Evolutionary conservation across 257 asterid species (phyloP).

Genomic region (Solanum dulcamara): DNA sequence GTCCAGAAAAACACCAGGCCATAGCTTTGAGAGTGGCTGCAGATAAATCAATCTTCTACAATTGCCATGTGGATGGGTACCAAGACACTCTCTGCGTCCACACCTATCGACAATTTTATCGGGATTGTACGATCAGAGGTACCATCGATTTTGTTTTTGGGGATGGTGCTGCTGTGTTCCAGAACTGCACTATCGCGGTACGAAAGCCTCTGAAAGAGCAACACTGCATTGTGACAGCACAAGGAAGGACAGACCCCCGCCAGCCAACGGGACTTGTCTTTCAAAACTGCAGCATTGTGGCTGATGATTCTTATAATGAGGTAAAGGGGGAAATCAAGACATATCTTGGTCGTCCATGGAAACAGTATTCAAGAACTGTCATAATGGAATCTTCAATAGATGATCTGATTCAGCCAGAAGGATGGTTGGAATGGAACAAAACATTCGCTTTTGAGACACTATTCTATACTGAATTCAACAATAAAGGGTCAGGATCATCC

Average conservation of each 20-base stretch:
- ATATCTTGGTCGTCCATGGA: constrained; percentile 81
- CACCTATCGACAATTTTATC: constrained; percentile 68
- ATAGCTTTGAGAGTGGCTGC: constrained; percentile 73
- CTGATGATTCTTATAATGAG: constrained; percentile 33
- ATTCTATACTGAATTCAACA: constrained; percentile 68
- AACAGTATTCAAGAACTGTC: constrained; percentile 56
- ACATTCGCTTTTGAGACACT: constrained; percentile 36
- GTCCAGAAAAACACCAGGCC: constrained; percentile 70
- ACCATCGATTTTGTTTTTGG: constrained; percentile 83
- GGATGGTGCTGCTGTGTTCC: constrained; percentile 68
- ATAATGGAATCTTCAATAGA: constrained; percentile 62
- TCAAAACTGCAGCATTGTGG: constrained; percentile 58
- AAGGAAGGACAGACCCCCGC: constrained; percentile 57
- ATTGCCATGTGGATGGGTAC: constrained; percentile 73
- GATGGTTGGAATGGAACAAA: constrained; percentile 65
- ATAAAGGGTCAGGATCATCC: constrained; percentile 56
- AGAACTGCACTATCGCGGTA: constrained; percentile 57
- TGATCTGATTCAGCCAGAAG: constrained; percentile 56
- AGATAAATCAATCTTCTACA: constrained; percentile 49
- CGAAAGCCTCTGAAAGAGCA: constrained; percentile 63
- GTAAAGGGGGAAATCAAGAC: constrained; percentile 23
- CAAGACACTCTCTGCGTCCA: constrained; percentile 76
- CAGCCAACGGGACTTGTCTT: constrained; percentile 66
- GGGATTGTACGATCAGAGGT: constrained; percentile 65
- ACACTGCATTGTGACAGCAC: constrained; percentile 71